Base-by-base conservation (phyloP, 345 rosid species). In the Rhodomyrtus tomentosa region DNA sequence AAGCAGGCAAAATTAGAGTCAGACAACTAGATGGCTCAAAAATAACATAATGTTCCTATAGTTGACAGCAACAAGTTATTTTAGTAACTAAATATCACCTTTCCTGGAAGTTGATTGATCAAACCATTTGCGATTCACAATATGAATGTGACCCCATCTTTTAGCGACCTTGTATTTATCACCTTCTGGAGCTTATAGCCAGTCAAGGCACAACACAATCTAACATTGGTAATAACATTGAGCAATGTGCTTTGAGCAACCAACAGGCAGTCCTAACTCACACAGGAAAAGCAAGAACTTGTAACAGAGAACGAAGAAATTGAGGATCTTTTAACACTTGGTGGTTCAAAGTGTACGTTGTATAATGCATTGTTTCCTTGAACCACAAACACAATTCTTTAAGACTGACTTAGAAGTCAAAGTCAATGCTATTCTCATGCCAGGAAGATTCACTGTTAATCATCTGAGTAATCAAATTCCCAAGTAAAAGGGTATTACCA, bases 111-210 rank as follows among this genome's bases (percentile, higher is more conserved):
- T 87, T 83, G 96, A 95, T 86, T 95, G 98, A 84, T 93, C 90
- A 89, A 95, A 88, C 99, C 99, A 97, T 92, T 92, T 97, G 85
- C 93, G 90, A 83, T 91, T 87, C 80, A 97, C 95, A 86, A 95
- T 94, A 89, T 88, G 92, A 88, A 95, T 92, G 86, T 90, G 93
- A 81, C 98, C 98, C 99, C 99, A 97, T 88, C 91, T 92, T 62
- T 86, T 87, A 55, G 99, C 98, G 91, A 95, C 98, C 92, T 91
- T 92, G 89, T 91, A 94, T 87, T 97, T 97, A 91, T 95, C 98
- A 86, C 99, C 96, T 91, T 95, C 95, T 83, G 99, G 93, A 87
- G 93, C 92, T 91, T 97, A 87, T 85, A 73, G 82, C 87, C 84
- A 82, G 95, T 94, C 88, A 95, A 92, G 98, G 83, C 55, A 83